Evolutionary conservation across 2,329 filamentous ascomycete genomes (phyloP).

Genomic region (Phialophora chinensis): DNA sequence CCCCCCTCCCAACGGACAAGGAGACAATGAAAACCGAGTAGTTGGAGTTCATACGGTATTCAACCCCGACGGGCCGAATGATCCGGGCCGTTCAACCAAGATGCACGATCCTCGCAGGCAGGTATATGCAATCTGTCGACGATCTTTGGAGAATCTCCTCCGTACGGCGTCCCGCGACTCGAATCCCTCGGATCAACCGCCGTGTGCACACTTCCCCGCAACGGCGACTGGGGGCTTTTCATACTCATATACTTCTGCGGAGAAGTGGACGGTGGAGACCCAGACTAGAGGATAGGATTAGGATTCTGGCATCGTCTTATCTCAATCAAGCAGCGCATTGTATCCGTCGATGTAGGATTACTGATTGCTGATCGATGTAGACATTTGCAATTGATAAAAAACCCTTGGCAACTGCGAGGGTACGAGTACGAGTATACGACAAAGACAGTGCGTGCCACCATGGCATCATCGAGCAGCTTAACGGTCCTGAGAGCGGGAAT

Average conservation of each 20-base stretch:
- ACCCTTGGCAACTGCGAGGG: too few species aligned
- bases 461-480: neutral
- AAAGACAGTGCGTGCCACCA: neutral
- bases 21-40: too few species aligned
- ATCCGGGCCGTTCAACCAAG: too few species aligned
- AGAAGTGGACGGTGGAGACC: neutral
- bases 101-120: neutral
- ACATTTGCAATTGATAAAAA: too few species aligned
- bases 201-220: conserved; percentile 8
- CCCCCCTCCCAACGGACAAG: too few species aligned
- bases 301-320: neutral
- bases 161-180: too few species aligned
- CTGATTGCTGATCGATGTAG: too few species aligned
- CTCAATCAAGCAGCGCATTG: neutral
- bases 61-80: too few species aligned
- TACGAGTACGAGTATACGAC: too few species aligned
- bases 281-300: too few species aligned
- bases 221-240: neutral
- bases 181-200: neutral
- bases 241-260: neutral
- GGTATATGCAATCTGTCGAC: neutral
- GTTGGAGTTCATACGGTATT: too few species aligned
- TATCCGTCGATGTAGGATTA: neutral
- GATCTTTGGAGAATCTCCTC: conserved; percentile 11
- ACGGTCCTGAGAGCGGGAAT: neutral